Evolutionary conservation across 192 early-diverging fungal genomes (phyloP), one percentile per base, ranked within the genome.

Genomic region (Coemansia sp.): DNA sequence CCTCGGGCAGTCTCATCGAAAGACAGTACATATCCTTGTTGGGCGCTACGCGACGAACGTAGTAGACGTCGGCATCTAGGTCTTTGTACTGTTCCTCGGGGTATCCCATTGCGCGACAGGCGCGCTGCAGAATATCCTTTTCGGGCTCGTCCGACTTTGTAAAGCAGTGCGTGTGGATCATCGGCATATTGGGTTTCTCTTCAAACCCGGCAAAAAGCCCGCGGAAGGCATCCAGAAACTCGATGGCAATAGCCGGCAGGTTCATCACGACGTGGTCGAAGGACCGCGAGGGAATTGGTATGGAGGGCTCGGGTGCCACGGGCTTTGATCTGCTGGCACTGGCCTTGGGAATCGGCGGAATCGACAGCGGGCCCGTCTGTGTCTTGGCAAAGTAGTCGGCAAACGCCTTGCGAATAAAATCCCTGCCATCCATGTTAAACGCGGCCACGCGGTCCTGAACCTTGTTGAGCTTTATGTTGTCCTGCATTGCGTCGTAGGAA

Each of bases 221-320:
- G 11, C 83, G 82, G 83, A 99, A 98, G 13, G 92, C 88, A 65
- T 97, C 97, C 34, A 99, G 71, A 63, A 99, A 99, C 70, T 97
- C 96, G 39, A 98, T 86, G 4, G 95, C 96, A 8, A 92, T 95
- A 4, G 90, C 98, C 0, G 98, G 98, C 23, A 99, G 82, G 71
- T 99, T 99, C 96, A 99, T 98, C 0, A 99, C 90, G 67, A 94
- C 97, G 68, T 99, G 98, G 51, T 95, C 83, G 64, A 97, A 97
- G 10, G 86, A 88, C 45, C 39, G 60, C 29, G 68, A 81, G 54
- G 57, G 45, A 19, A 47, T 36, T 19, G 22, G 58, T 47, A 68
- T 81, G 45, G 59, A 74, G 34, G 42, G 35, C 6, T 54, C 27
- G 18, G 63, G 34, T n/a, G 60, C 46, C 0, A 55, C 24, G 6